Conservation (phyloP, 2,329 filamentous ascomycete species). For the Alternaria sp. region DNA sequence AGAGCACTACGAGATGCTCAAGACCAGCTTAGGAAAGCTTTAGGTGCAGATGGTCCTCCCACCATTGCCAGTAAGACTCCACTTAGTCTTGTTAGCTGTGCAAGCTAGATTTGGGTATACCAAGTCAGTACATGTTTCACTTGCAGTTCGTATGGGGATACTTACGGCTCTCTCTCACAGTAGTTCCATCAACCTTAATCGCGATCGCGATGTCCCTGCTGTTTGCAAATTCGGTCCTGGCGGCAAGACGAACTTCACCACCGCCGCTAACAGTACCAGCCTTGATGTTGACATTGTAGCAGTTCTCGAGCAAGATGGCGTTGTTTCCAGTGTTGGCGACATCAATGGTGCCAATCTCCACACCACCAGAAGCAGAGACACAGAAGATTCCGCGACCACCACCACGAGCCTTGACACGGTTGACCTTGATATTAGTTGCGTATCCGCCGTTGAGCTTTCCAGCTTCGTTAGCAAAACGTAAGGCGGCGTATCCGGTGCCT, state of each 20-base stretch:
- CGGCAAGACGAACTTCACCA: slow-evolving; percentile 64
- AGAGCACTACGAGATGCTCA: not conserved
- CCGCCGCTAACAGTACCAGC: slow-evolving; percentile 63
- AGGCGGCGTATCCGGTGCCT: slow-evolving; percentile 64
- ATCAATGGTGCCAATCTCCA: slow-evolving; percentile 59
- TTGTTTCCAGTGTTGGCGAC: slow-evolving; percentile 64
- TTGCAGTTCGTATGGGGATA: too few relatives aligned
- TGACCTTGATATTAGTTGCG: slow-evolving; percentile 61
- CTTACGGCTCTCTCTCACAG: slow-evolving; percentile 59
- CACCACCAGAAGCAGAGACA: slow-evolving; percentile 64
- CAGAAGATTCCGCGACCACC: slow-evolving; percentile 67
- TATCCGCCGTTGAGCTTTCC: slow-evolving; percentile 61
- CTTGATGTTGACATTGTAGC: slow-evolving; percentile 63
- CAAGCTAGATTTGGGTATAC: slow-evolving; percentile 47
- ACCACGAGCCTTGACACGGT: slow-evolving; percentile 63
- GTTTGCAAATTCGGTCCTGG: slow-evolving; percentile 63
- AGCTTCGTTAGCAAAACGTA: slow-evolving; percentile 67
- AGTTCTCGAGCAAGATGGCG: slow-evolving; percentile 67
- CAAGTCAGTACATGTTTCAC: too few relatives aligned
- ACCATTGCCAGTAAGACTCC: slow-evolving; percentile 59
- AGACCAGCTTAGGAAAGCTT: not conserved
- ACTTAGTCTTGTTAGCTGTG: slow-evolving; percentile 60
- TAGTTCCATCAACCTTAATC: slow-evolving; percentile 59
- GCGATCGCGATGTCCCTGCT: slow-evolving; percentile 62
- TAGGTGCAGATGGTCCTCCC: slow-evolving; percentile 32